phyloP scores from a whole-genome alignment of 208 protist genomes.

The Tritrichomonas musculus region DNA sequence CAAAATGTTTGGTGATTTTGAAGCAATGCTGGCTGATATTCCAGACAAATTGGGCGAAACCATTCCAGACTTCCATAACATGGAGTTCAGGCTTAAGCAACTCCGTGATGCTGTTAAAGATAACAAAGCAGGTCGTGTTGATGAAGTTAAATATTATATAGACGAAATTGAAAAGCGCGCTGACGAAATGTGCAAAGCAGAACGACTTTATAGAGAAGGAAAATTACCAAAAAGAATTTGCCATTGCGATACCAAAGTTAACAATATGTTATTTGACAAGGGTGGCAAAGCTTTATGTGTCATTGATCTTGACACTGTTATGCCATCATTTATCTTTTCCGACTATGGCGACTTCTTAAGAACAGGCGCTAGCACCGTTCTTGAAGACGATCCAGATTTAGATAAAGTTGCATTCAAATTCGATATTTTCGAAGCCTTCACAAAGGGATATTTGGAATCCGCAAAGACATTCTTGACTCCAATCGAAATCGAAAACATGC shows the following conservation, averaged over 20 bases:
- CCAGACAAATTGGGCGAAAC: not conserved
- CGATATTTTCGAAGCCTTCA: constrained; percentile 4
- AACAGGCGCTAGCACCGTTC: not conserved
- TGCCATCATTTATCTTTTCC: not conserved
- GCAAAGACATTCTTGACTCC: not conserved
- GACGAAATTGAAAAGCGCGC: constrained; percentile 9
- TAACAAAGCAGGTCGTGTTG: not conserved
- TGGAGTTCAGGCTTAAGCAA: not conserved
- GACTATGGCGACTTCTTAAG: not conserved
- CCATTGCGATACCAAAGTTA: constrained; percentile 16
- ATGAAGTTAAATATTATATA: not conserved
- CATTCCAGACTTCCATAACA: constrained; percentile 17
- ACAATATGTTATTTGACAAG: not conserved
- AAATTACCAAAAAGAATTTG: not conserved
- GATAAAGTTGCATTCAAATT: not conserved
- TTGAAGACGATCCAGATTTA: not conserved
- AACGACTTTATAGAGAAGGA: not conserved
- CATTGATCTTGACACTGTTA: constrained; percentile 10
- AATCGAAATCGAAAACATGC: constrained; percentile 17
- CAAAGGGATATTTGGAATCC: not conserved
- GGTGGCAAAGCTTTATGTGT: not conserved
- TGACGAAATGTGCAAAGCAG: constrained; percentile 9
- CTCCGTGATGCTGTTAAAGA: not conserved
- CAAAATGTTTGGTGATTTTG: not conserved
- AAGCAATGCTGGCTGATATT: not conserved